Conservation (phyloP, 2,329 filamentous ascomycete genomes). For the Trichoderma oligosporum region DNA sequence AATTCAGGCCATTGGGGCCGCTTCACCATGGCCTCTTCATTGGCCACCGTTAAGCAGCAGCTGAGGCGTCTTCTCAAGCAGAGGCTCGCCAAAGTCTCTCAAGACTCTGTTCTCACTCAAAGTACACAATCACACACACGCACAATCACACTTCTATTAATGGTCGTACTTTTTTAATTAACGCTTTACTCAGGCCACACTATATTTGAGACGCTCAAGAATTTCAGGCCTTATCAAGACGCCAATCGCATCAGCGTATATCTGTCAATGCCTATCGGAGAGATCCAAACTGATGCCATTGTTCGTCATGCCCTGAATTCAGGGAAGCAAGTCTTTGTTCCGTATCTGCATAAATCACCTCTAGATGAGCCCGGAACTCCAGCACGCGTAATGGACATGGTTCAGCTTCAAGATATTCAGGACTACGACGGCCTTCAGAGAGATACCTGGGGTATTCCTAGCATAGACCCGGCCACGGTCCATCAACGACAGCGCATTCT, state of each 20-base stretch:
- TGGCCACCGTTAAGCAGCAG: conserved; percentile 70
- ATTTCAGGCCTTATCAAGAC: conserved; percentile 68
- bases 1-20: neutral
- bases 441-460: conserved; percentile 96
- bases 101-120: conserved; percentile 62
- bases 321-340: conserved; percentile 87
- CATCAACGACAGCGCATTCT: conserved; percentile 67
- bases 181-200: conserved; percentile 51
- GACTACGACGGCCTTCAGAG: conserved; percentile 75
- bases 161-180: neutral
- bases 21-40: conserved; percentile 45
- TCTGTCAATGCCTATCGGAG: conserved; percentile 84
- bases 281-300: conserved; percentile 79
- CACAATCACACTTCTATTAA: neutral
- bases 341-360: conserved; percentile 70
- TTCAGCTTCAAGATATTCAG: conserved; percentile 65
- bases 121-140: conserved; percentile 50
- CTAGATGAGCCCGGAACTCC: conserved; percentile 51
- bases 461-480: conserved; percentile 64
- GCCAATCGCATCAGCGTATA: conserved; percentile 80
- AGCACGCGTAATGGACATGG: conserved; percentile 84
- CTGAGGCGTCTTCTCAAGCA: conserved; percentile 68
- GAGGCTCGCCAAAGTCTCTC: conserved; percentile 56
- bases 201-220: conserved; percentile 62
- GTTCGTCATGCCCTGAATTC: conserved; percentile 72